Base-by-base conservation (phyloP, 768 basidiomycete species). In the Tulasnella calospora region DNA sequence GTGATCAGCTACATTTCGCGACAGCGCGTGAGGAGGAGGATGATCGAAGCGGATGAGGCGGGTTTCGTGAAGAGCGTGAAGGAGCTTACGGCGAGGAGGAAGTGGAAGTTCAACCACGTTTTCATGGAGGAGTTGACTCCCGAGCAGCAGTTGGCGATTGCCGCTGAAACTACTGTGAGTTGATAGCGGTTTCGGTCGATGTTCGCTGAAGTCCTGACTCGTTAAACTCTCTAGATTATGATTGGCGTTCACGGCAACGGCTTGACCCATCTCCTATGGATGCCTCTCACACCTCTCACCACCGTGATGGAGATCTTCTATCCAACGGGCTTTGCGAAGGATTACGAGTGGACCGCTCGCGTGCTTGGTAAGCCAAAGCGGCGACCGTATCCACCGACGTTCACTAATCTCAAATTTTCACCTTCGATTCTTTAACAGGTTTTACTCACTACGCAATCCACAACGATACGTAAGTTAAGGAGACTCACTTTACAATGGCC, bases 301-400 rank as follows among this genome's bases (percentile, higher is more conserved):
- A 84, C 85, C 13, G 84, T 86, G 21, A 85, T 86, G 46, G 85
- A 86, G 79, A 83, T 86, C 83, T 86, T 85, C 80, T 82, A 82
- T 79, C 80, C 81, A 6, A 83, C 83, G 5, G 85, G 85, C 8
- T 86, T 85, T 80, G 85, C 85, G 3, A 78, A 82, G 47, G 84
- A 84, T 79, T 85, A 84, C 83, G 72, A 82, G 83, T 82, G 79
- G 79, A 80, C 80, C 19, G 72, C 82, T 3, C 78, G 83, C 69
- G 85, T 84, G 1, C 80, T 85, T 6, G 85, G 85, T 6, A 83
- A 85, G 69, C 19, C 33, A 33, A 19, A 33, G 12, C 55, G 7
- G 1, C 55, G 27, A n/a, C 55, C 55, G 44, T 44, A 1, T 17
- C 30, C 61, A 15, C 15, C 30, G 30, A 67, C 30, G 13, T 51